phyloP scores from a whole-genome alignment of 164 flowering plant genomes.

The Liriodendron chinense region DNA sequence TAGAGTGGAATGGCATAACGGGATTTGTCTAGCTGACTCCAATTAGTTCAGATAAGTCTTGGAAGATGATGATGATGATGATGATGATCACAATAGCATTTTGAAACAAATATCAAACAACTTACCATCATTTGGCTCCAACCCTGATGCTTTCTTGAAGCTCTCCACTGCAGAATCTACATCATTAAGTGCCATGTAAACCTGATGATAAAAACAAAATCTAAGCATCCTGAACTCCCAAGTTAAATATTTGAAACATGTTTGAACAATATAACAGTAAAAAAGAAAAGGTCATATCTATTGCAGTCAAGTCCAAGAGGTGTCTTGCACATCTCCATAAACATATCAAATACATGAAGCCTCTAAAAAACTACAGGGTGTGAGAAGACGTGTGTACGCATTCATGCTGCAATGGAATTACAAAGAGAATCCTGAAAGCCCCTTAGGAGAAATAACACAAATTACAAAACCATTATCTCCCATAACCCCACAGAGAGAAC shows the following conservation, averaged over 20 bases:
- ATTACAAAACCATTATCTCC: neutral
- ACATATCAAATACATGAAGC: no score
- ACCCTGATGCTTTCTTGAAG: conserved; percentile 75
- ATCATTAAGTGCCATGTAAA: conserved; percentile 88
- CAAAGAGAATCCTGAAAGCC: neutral
- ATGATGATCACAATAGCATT: neutral
- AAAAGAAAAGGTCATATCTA: neutral
- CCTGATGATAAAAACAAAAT: conserved; percentile 36
- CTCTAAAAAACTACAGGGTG: no score
- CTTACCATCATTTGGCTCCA: conserved; percentile 98
- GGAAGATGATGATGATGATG: no score
- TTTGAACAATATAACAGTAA: neutral
- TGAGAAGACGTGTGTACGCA: neutral
- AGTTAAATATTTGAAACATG: neutral
- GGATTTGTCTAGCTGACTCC: no score
- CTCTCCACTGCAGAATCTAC: conserved; percentile 91
- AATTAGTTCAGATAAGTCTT: no score
- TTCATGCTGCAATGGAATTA: neutral
- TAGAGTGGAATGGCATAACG: no score
- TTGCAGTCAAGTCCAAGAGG: neutral
- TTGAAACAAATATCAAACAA: neutral
- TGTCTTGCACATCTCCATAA: no score
- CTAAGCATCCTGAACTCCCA: neutral
- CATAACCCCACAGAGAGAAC: neutral
- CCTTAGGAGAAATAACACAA: neutral